Conservation (phyloP, 164 flowering plant genomes). For the Malania oleifera region DNA sequence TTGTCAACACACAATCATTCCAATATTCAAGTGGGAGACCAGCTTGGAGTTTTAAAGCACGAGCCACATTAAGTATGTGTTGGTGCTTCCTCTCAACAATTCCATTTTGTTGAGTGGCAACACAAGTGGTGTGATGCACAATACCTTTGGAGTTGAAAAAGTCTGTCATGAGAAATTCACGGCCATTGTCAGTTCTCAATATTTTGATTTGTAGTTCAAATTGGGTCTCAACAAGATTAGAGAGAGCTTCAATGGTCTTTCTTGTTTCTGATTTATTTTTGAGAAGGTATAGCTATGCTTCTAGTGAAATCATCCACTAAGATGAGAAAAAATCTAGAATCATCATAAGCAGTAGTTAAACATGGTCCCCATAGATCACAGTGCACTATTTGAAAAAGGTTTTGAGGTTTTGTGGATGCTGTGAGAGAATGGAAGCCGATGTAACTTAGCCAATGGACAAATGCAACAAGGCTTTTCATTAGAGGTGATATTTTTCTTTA, state of each 20-base stretch:
- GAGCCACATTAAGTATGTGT: background rate
- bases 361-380: background rate
- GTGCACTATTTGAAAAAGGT: background rate
- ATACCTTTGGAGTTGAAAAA: background rate
- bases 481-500: background rate
- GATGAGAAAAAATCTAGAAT: background rate
- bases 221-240: too few relatives aligned
- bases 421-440: background rate
- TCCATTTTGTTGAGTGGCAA: background rate
- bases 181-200: background rate
- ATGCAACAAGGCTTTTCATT: background rate
- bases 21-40: background rate
- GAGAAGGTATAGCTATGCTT: background rate
- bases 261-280: background rate
- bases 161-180: background rate
- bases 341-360: background rate
- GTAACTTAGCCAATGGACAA: background rate
- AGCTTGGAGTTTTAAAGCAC: background rate
- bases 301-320: constrained; percentile 2
- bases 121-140: background rate
- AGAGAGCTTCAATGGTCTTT: background rate
- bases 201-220: background rate
- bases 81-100: too few relatives aligned
- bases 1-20: too few relatives aligned
- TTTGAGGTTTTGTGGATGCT: background rate